phyloP scores from a whole-genome alignment of 176 grass and related monocot species.

The Ensete ventricosum region DNA sequence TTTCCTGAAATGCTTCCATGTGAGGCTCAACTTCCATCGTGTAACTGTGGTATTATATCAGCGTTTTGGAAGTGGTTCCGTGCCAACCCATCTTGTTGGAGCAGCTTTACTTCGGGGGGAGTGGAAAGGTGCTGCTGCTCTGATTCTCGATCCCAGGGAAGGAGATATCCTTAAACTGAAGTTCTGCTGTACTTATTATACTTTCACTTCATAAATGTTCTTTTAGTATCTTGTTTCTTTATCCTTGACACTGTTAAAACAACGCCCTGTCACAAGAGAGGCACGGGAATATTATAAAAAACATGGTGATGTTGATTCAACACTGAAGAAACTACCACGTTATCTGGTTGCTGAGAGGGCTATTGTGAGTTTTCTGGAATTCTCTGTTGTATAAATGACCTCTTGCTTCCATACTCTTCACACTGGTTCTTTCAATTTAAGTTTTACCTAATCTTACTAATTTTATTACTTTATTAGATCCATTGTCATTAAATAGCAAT shows the following conservation, averaged over 20 bases:
- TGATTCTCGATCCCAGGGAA: slow-evolving; percentile 98
- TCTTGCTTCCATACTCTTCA: no score
- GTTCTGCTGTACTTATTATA: neutral
- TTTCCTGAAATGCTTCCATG: neutral
- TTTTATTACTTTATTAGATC: no score
- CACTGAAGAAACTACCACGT: slow-evolving; percentile 76
- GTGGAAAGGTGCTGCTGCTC: slow-evolving; percentile 67
- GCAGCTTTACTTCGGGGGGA: slow-evolving; percentile 86
- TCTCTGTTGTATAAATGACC: neutral
- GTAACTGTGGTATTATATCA: slow-evolving; percentile 22
- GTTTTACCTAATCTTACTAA: no score
- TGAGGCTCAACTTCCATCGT: neutral
- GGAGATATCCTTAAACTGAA: slow-evolving; percentile 89
- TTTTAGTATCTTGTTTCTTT: slow-evolving; percentile 38
- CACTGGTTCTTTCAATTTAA: no score
- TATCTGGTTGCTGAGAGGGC: slow-evolving; percentile 76
- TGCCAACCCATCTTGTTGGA: slow-evolving; percentile 90
- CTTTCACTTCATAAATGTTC: slow-evolving; percentile 15
- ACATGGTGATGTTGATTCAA: slow-evolving; percentile 70
- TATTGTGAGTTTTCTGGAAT: slow-evolving; percentile 55
- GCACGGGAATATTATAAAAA: slow-evolving; percentile 64
- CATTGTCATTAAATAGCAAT: no score
- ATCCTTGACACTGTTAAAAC: slow-evolving; percentile 44
- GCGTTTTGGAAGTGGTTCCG: slow-evolving; percentile 95
- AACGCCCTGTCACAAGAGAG: slow-evolving; percentile 70